phyloP scores from a whole-genome alignment of 2,329 filamentous ascomycete species.

The Apiospora arundinis region DNA sequence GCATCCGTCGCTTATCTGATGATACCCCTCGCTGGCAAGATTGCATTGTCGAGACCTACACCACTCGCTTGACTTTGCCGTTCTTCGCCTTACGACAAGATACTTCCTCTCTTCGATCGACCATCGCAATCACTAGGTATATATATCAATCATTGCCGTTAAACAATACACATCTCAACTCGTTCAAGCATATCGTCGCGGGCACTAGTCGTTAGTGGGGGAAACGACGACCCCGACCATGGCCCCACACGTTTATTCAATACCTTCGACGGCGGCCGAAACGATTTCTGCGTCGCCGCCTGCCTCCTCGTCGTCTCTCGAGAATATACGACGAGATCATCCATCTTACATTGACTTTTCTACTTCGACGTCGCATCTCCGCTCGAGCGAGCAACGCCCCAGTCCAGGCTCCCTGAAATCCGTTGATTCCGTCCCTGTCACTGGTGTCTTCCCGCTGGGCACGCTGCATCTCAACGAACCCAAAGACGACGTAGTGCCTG shows the following conservation, averaged over 20 bases:
- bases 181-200: background rate
- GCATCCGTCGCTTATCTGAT: background rate
- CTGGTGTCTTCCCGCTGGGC: constrained; percentile 37
- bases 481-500: background rate
- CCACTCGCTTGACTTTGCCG: background rate
- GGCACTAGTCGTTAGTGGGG: constrained; percentile 9
- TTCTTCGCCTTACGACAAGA: background rate
- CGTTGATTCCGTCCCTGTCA: constrained; percentile 40
- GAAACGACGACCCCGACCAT: background rate
- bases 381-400: background rate
- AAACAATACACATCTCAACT: background rate
- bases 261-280: background rate
- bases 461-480: constrained; percentile 32
- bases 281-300: constrained; percentile 10
- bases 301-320: background rate
- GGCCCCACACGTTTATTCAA: constrained; percentile 5
- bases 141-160: too few relatives aligned
- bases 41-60: background rate
- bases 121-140: background rate
- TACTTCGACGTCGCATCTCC: constrained; percentile 5
- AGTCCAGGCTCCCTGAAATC: constrained; percentile 34
- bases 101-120: background rate
- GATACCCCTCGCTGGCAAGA: background rate
- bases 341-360: background rate
- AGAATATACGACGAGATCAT: background rate